phyloP scores from a whole-genome alignment of 2,329 filamentous ascomycete species.

The Arachnopeziza araneosa region DNA sequence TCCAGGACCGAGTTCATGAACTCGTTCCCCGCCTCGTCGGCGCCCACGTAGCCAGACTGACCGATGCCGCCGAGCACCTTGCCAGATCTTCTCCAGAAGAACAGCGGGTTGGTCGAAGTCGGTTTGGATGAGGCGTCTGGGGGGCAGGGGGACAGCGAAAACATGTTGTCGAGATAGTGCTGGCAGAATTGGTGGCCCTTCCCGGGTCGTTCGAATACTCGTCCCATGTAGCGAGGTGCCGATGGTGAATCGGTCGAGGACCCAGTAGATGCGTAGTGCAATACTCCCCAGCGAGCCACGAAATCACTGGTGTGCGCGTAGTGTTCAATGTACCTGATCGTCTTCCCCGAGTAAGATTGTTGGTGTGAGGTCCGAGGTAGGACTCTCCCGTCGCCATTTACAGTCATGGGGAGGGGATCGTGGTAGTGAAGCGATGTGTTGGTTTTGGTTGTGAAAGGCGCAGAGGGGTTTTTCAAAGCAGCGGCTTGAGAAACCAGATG shows the following conservation, averaged over 20 bases:
- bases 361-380: background rate
- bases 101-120: background rate
- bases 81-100: background rate
- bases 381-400: constrained; percentile 17
- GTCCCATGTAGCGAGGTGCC: constrained; percentile 25
- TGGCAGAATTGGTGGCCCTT: constrained; percentile 29
- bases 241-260: background rate
- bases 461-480: constrained; percentile 33
- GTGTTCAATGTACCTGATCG: constrained; percentile 71
- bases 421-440: constrained; percentile 15
- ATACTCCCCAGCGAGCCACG: constrained; percentile 67
- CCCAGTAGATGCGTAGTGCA: constrained; percentile 49
- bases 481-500: constrained; percentile 41
- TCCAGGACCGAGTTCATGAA: constrained; percentile 22
- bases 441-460: constrained; percentile 33
- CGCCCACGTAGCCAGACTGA: constrained; percentile 14
- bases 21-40: constrained; percentile 7
- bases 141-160: constrained; percentile 15
- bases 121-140: background rate
- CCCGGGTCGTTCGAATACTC: constrained; percentile 21
- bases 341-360: constrained; percentile 30
- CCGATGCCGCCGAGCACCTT: constrained; percentile 9
- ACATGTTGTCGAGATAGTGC: constrained; percentile 33
- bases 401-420: constrained; percentile 19
- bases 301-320: constrained; percentile 72